Percentiles rank a stretch among this genome's conserved stretches.
These are phyloP conservation scores for Candida maesae DNA, from an alignment of 805 yeast genomes.

Conservation along the genomic window DNA sequence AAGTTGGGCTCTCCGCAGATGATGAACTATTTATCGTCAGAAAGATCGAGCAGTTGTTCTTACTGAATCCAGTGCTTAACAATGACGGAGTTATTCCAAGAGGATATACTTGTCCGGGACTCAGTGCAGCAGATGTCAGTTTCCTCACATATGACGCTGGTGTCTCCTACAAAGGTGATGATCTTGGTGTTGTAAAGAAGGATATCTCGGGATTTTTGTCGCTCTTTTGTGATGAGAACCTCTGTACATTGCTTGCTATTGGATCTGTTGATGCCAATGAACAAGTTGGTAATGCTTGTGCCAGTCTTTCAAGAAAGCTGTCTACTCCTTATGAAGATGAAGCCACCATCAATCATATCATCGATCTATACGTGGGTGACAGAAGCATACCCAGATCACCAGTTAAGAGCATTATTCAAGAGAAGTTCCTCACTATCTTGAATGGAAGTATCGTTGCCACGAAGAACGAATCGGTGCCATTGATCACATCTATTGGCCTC, in stretches of 20 bases:
- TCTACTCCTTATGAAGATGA: slow-evolving; percentile 48
- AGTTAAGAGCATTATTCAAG: slow-evolving; percentile 50
- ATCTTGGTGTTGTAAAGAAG: slow-evolving; percentile 38
- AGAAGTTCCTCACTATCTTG: slow-evolving; percentile 46
- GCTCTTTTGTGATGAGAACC: slow-evolving; percentile 30
- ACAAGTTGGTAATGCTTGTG: slow-evolving; percentile 51
- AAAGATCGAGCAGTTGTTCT: slow-evolving; percentile 52
- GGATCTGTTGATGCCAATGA: slow-evolving; percentile 62
- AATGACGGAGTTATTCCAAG: slow-evolving; percentile 39
- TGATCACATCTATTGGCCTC: slow-evolving; percentile 58
- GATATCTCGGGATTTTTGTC: slow-evolving; percentile 40
- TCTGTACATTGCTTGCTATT: slow-evolving; percentile 50
- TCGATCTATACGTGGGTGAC: slow-evolving; percentile 50
- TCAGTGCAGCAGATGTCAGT: slow-evolving; percentile 49
- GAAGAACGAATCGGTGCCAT: slow-evolving; percentile 35
- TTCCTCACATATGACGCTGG: slow-evolving; percentile 73
- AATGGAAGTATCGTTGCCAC: slow-evolving; percentile 53
- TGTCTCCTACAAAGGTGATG: slow-evolving; percentile 47
- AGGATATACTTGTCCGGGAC: slow-evolving; percentile 57
- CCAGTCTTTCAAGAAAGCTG: slow-evolving; percentile 46
- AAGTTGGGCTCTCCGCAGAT: slow-evolving; percentile 33
- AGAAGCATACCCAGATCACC: slow-evolving; percentile 42
- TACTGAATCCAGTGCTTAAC: slow-evolving; percentile 46
- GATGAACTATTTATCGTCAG: slow-evolving; percentile 46
- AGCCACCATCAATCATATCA: slow-evolving; percentile 40